Evolutionary conservation across 345 rosid species (phyloP).

Genomic region (Xanthoceras sorbifolium): DNA sequence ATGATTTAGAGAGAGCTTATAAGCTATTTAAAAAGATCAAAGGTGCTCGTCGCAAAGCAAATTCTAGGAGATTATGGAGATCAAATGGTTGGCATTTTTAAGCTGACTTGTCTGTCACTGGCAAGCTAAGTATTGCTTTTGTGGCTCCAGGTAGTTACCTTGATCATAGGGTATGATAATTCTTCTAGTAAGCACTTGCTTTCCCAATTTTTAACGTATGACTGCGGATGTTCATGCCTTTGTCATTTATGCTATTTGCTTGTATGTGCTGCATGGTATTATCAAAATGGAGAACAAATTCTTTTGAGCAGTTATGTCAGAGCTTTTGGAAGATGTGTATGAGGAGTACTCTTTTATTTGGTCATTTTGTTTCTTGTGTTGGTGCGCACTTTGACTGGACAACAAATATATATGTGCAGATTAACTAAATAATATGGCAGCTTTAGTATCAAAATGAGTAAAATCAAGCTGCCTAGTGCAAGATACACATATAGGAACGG

Average conservation of each 20-base stretch:
- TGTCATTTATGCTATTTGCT: neutral
- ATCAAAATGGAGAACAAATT: constrained; percentile 1
- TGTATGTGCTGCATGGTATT: neutral
- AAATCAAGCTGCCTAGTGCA: neutral
- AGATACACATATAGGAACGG: neutral
- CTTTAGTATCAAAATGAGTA: neutral
- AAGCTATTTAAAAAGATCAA: constrained; percentile 71
- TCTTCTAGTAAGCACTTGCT: neutral
- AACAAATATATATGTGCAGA: neutral
- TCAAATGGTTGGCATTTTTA: constrained; percentile 94
- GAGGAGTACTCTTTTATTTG: neutral
- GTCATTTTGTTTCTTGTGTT: neutral
- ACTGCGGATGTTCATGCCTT: neutral
- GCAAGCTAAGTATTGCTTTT: neutral
- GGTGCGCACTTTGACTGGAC: neutral
- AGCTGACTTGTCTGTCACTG: constrained; percentile 19
- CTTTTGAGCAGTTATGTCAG: neutral
- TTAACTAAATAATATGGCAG: neutral
- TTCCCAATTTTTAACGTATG: neutral
- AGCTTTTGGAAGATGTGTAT: neutral
- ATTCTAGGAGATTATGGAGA: constrained; percentile 75
- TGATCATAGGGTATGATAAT: neutral
- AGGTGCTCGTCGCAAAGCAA: constrained; percentile 65
- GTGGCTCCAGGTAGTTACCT: neutral
- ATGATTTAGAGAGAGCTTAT: constrained; percentile 75